Evolutionary conservation across 2,329 filamentous ascomycete genomes (phyloP).

Genomic region (Blumeriella jaapii): DNA sequence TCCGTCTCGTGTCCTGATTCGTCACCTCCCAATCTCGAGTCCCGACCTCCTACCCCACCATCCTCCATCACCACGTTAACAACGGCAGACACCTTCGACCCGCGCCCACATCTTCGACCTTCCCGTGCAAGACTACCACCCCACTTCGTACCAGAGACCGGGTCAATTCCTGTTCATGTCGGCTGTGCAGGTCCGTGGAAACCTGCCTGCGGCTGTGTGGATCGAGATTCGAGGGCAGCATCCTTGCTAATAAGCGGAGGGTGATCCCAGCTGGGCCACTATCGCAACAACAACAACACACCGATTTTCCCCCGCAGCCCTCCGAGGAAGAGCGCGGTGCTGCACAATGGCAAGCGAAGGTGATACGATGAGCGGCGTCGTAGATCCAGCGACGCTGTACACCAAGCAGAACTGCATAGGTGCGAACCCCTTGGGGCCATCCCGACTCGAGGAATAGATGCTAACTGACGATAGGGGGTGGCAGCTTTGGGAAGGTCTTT

Average conservation of each 20-base stretch:
- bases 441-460: conserved; percentile 11
- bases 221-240: conserved; percentile 7
- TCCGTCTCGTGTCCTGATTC: too few relatives aligned
- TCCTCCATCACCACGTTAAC: too few relatives aligned
- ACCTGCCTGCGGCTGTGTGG: conserved; percentile 1
- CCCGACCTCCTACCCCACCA: too few relatives aligned
- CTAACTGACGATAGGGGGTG: conserved; percentile 53
- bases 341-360: conserved; percentile 23
- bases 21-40: too few relatives aligned
- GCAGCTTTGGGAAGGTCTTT: conserved; percentile 97
- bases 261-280: conserved; percentile 6
- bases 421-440: conserved; percentile 30
- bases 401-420: conserved; percentile 87
- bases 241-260: conserved; percentile 8
- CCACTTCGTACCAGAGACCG: too few relatives aligned
- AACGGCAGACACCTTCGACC: too few relatives aligned
- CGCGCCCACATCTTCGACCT: too few relatives aligned
- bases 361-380: conserved; percentile 35
- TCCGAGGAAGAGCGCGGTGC: conserved; percentile 3
- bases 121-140: too few relatives aligned
- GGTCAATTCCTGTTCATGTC: conserved; percentile 6
- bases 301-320: conserved; percentile 3
- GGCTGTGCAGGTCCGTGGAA: background rate
- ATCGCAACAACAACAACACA: conserved; percentile 3
- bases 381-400: conserved; percentile 85